A percentile compares a stretch with the other conserved stretches of the same genome.
phyloP scores from a whole-genome alignment of 1,139 yeast species.

The Saccharomyces hybrid region DNA sequence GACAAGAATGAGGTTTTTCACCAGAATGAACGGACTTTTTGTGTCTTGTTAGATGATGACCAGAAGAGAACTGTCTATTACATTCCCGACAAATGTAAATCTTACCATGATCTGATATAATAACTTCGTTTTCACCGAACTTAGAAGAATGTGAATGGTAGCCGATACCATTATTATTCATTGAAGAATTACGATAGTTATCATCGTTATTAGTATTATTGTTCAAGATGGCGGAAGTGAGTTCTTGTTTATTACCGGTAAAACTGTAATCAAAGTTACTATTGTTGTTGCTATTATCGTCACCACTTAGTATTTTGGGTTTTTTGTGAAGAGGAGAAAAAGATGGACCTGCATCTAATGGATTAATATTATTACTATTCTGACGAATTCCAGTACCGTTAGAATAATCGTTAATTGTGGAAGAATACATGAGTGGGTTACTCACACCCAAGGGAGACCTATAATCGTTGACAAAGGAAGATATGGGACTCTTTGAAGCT shows the following conservation, averaged over 20 bases:
- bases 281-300: neutral
- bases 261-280: neutral
- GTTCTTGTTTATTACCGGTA: neutral
- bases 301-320: neutral
- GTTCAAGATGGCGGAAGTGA: neutral
- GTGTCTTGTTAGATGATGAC: too few relatives aligned
- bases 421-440: conserved; percentile 11
- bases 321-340: neutral
- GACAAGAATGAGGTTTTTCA: too few relatives aligned
- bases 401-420: neutral
- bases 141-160: neutral
- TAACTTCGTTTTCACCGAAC: too few relatives aligned
- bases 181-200: conserved; percentile 7
- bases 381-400: conserved; percentile 1
- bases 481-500: conserved; percentile 21
- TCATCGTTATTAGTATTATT: neutral
- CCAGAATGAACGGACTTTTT: too few relatives aligned
- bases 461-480: conserved; percentile 16
- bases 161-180: neutral
- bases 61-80: too few relatives aligned
- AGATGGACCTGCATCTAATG: conserved; percentile 1
- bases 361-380: neutral
- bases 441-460: conserved; percentile 15
- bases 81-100: too few relatives aligned
- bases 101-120: too few relatives aligned